Percentiles rank a stretch among this genome's conserved stretches.
phyloP scores from a whole-genome alignment of 257 asterid genomes.

The Prunella vulgaris region DNA sequence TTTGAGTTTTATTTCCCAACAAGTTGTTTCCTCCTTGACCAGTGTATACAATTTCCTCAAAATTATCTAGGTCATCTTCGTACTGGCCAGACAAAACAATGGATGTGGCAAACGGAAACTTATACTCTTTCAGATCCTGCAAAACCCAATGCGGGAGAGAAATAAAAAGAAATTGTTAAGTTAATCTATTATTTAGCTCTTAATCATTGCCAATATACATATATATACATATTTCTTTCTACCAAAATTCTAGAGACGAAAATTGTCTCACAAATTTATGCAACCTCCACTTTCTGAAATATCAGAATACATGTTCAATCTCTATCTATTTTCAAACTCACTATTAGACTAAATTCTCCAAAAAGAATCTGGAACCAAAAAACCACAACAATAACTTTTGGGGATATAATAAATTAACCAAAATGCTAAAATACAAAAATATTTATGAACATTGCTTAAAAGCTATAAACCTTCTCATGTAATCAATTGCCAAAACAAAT shows the following conservation, averaged over 20 bases:
- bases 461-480: background rate
- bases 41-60: conserved; percentile 67
- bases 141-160: conserved; percentile 19
- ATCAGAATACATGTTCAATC: background rate
- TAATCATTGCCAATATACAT: background rate
- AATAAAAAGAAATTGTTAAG: background rate
- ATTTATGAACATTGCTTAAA: background rate
- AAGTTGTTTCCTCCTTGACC: conserved; percentile 93
- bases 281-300: background rate
- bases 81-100: conserved; percentile 88
- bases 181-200: background rate
- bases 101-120: conserved; percentile 54
- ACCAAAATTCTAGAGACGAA: background rate
- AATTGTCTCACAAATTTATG: background rate
- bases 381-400: background rate
- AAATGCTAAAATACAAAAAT: background rate
- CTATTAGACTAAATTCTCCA: background rate
- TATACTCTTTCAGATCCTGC: conserved; percentile 37
- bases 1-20: conserved; percentile 65
- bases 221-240: no score
- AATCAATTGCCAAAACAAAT: background rate
- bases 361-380: background rate
- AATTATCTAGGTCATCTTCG: conserved; percentile 80
- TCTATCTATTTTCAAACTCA: background rate
- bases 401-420: background rate